Base-by-base conservation (phyloP, 371 early-diverging fungal species). In the Circinella umbellata region DNA sequence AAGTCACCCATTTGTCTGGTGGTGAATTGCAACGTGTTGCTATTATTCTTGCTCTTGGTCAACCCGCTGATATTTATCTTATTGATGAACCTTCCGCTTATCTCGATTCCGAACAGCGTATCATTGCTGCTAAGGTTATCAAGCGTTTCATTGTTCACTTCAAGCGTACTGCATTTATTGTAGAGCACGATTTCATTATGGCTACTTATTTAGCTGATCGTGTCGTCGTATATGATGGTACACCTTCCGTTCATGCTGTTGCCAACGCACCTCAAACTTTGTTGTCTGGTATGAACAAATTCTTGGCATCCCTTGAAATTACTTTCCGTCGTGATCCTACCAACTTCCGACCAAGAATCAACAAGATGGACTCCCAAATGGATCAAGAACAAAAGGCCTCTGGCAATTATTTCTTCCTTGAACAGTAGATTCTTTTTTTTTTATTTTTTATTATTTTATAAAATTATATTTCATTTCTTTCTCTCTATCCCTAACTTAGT, bases 181-280 rank as follows among this genome's bases (percentile, higher is more conserved):
- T 99, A 65, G 99, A 99, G 91, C 99, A 99, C 93, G 99, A 99
- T 87, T 98, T 99, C 85, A 99, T 99, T 80, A 99, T 99, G 96
- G 99, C 98, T n/a, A 99, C 99, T n/a, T 99, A 99, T 81, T 87
- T 99, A 67, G 99, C 99, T 61, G 99, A 99, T 81, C 94, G 98
- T 80, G 98, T 99, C 34, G 94, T 99, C 81, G 99, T 99, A 27
- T 99, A 98, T 84, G 96, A 95, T 7, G 99, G 99, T 79, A 83
- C 70, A 53, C 99, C 99, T 18, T 95, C 96, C 5, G 90, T 97
- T 14, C 82, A 89, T 27, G 99, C 99, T 38, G 78, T 71, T 64
- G 99, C 99, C 65, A 90, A 89, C 76, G 39, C 84, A 46, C 99
- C 99, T 54, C 96, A 99, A 86, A 84, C 95, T 39, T 86, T 99